Percentiles rank a stretch among this genome's conserved stretches.
These are phyloP conservation scores for Aspergillus ellipticus DNA, from an alignment of 495 filamentous ascomycete genomes.

Conservation along the genomic window DNA sequence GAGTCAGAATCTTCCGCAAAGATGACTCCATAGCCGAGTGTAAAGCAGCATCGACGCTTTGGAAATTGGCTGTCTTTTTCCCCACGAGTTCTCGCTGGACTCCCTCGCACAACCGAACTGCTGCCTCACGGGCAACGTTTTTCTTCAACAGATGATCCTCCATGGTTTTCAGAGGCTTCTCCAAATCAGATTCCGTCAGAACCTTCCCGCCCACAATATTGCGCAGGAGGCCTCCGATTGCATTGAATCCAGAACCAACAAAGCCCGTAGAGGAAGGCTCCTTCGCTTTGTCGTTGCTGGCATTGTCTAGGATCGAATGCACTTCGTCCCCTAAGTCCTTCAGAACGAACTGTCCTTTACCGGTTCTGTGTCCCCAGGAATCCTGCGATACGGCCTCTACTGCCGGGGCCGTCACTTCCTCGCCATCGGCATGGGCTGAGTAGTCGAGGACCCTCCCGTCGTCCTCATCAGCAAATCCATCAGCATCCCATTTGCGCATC, in stretches of 20 bases:
- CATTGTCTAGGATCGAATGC: conserved; percentile 75
- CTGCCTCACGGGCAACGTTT: conserved; percentile 94
- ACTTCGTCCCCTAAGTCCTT: conserved; percentile 92
- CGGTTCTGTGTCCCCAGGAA: conserved; percentile 77
- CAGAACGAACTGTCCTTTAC: conserved; percentile 87
- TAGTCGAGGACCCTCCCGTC: conserved; percentile 83
- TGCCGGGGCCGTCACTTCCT: conserved; percentile 45
- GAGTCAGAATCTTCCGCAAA: conserved; percentile 89
- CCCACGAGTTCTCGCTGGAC: conserved; percentile 86
- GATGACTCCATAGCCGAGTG: conserved; percentile 83
- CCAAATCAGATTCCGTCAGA: conserved; percentile 78
- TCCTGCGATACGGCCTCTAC: conserved; percentile 72
- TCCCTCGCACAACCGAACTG: conserved; percentile 83
- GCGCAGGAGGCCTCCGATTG: conserved; percentile 81
- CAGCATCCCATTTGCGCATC: conserved; percentile 84
- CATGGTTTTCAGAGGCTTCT: conserved; percentile 92
- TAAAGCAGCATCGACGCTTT: conserved; percentile 82
- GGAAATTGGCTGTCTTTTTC: conserved; percentile 88
- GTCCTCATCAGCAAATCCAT: conserved; percentile 83
- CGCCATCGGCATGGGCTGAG: conserved; percentile 60
- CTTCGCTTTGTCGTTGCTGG: conserved; percentile 60
- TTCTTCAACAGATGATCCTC: conserved; percentile 92
- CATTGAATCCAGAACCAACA: conserved; percentile 71
- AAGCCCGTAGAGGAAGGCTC: conserved; percentile 53
- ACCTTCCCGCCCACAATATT: conserved; percentile 94